Percentiles rank a stretch among this genome's conserved stretches.
Conservation (phyloP, 306 rosid genomes). For the Gynostemma pentaphyllum region DNA sequence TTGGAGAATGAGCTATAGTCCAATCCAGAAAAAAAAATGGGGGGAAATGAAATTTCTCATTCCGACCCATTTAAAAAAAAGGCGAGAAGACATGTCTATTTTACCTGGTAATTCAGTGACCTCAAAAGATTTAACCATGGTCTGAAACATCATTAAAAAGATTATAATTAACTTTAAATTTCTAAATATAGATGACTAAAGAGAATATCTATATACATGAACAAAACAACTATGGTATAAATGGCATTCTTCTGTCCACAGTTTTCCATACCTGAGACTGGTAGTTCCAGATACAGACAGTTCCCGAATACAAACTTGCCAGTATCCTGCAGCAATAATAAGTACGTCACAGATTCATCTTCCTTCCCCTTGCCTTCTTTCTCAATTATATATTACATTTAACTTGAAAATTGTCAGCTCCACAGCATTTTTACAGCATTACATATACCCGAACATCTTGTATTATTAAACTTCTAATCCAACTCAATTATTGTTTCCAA, state of each 20-base stretch:
- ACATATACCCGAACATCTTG: not conserved
- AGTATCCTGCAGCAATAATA: slow-evolving; percentile 56
- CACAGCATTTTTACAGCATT: not conserved
- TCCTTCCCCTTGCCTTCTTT: not conserved
- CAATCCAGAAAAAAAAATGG: not conserved
- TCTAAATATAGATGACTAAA: slow-evolving; percentile 11
- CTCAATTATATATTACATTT: not conserved
- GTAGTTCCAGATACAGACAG: slow-evolving; percentile 97
- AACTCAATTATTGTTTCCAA: not conserved
- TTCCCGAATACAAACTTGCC: slow-evolving; percentile 95
- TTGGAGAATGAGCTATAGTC: not conserved
- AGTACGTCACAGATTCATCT: not conserved
- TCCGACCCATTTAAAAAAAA: not conserved
- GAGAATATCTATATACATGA: not conserved
- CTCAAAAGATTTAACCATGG: slow-evolving; percentile 97
- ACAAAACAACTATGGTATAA: not conserved
- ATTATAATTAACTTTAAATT: slow-evolving; percentile 22
- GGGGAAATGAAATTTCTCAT: not conserved
- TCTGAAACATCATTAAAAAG: slow-evolving; percentile 37
- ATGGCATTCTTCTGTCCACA: slow-evolving; percentile 7
- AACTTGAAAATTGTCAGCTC: not conserved
- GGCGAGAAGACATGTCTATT: slow-evolving; percentile 6
- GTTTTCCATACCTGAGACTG: slow-evolving; percentile 74
- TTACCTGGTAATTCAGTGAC: slow-evolving; percentile 95
- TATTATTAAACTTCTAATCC: not conserved